These are phyloP conservation scores for Amaranthus tricolor DNA, from an alignment of 179 eudicot species.

Conservation along the genomic window DNA sequence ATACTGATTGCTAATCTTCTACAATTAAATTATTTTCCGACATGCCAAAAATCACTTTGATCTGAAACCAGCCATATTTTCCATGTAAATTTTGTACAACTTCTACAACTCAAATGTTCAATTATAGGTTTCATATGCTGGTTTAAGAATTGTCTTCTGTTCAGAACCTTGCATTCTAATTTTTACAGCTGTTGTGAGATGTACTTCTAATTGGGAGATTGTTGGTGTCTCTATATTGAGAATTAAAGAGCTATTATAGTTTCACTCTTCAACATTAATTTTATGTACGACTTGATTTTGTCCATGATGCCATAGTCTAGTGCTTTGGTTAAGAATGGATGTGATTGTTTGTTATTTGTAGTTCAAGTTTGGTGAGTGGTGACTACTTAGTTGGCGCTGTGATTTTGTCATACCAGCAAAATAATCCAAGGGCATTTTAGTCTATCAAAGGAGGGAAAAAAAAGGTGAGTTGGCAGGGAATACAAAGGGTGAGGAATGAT, in stretches of 20 bases:
- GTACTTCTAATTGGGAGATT: too few relatives aligned
- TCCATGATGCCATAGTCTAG: too few relatives aligned
- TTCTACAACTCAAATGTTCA: not conserved
- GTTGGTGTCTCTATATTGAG: too few relatives aligned
- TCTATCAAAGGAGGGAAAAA: too few relatives aligned
- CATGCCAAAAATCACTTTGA: not conserved
- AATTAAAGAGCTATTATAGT: too few relatives aligned
- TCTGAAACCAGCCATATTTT: not conserved
- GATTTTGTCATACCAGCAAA: too few relatives aligned
- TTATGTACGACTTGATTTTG: too few relatives aligned
- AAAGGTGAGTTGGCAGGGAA: too few relatives aligned
- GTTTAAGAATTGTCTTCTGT: not conserved
- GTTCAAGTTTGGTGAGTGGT: not conserved
- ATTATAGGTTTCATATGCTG: constrained; percentile 4
- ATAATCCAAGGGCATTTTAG: too few relatives aligned
- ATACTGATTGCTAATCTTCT: not conserved
- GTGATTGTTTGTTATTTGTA: not conserved
- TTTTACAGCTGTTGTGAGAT: not conserved
- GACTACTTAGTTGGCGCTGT: too few relatives aligned
- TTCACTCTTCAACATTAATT: too few relatives aligned
- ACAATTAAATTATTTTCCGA: not conserved
- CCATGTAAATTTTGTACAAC: not conserved
- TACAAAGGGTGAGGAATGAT: too few relatives aligned
- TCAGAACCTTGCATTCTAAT: not conserved
- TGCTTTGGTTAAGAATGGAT: not conserved